Percentiles rank a stretch among this genome's conserved stretches.
These are phyloP conservation scores for Pulveroboletus ravenelii DNA, from an alignment of 768 basidiomycete genomes.

Conservation along the genomic window DNA sequence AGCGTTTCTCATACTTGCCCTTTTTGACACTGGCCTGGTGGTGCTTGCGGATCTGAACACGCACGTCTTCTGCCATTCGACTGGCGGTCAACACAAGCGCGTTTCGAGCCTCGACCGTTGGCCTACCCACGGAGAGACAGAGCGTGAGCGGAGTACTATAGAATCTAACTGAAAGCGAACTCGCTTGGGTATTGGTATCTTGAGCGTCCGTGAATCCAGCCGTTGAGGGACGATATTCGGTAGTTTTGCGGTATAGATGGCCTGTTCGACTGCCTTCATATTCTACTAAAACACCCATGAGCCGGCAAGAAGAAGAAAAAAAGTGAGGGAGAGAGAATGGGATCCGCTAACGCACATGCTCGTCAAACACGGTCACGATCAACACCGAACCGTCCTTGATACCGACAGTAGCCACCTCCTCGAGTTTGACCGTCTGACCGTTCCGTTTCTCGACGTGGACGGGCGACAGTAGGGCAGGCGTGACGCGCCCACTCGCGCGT, in stretches of 20 bases:
- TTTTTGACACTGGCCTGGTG: constrained; percentile 63
- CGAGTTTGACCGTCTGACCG: constrained; percentile 42
- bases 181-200: constrained; percentile 77
- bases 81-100: constrained; percentile 51
- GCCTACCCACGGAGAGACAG: constrained; percentile 41
- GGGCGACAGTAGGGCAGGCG: constrained; percentile 62
- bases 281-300: constrained; percentile 46
- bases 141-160: not conserved
- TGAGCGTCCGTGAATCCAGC: constrained; percentile 66
- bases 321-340: constrained; percentile 5
- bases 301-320: not conserved
- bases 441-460: constrained; percentile 54
- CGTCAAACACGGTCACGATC: constrained; percentile 73
- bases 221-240: constrained; percentile 70
- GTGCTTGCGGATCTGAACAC: constrained; percentile 70
- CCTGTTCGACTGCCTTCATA: constrained; percentile 70
- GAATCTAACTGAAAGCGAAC: constrained; percentile 4
- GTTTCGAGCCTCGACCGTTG: constrained; percentile 68
- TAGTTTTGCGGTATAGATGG: constrained; percentile 69
- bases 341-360: constrained; percentile 48
- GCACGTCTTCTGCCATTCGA: constrained; percentile 69
- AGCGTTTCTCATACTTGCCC: constrained; percentile 64
- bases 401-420: constrained; percentile 77
- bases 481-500: constrained; percentile 72
- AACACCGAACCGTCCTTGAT: constrained; percentile 73